phyloP scores from a whole-genome alignment of 805 yeast genomes.

The Hanseniaspora occidentalis region DNA sequence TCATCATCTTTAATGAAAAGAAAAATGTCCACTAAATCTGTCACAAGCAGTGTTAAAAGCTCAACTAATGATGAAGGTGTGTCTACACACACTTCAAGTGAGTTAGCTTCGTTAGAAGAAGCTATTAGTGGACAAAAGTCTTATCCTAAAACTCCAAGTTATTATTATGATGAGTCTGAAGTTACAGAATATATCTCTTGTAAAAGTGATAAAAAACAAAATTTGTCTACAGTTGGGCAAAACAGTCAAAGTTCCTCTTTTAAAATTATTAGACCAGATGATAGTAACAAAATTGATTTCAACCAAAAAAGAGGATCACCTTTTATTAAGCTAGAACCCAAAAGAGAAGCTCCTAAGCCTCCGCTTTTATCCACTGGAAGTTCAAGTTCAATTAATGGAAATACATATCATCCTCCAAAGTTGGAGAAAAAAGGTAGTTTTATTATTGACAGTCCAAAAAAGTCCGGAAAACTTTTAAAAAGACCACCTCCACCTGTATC shows the following conservation, averaged over 20 bases:
- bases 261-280: slow-evolving; percentile 50
- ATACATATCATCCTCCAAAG: neutral
- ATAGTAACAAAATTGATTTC: slow-evolving; percentile 66
- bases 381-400: slow-evolving; percentile 9
- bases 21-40: slow-evolving; percentile 18
- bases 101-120: slow-evolving; percentile 2
- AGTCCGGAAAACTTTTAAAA: slow-evolving; percentile 1
- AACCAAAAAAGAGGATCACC: slow-evolving; percentile 72
- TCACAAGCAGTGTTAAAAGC: slow-evolving; percentile 15
- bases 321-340: slow-evolving; percentile 52
- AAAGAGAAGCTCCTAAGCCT: slow-evolving; percentile 61
- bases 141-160: slow-evolving; percentile 24
- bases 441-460: slow-evolving; percentile 2
- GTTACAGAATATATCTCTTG: slow-evolving; percentile 2
- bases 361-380: slow-evolving; percentile 27
- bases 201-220: slow-evolving; percentile 9
- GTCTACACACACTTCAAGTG: slow-evolving; percentile 3
- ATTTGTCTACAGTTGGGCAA: slow-evolving; percentile 7
- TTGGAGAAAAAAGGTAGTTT: neutral
- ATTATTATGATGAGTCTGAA: slow-evolving; percentile 16
- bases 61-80: slow-evolving; percentile 9
- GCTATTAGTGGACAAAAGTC: slow-evolving; percentile 12
- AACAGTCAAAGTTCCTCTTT: slow-evolving; percentile 30
- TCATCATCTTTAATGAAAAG: slow-evolving; percentile 13
- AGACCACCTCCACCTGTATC: slow-evolving; percentile 13